Evolutionary conservation across 2,329 filamentous ascomycete species (phyloP).

Genomic region (Scopulariopsis brevicaulis): DNA sequence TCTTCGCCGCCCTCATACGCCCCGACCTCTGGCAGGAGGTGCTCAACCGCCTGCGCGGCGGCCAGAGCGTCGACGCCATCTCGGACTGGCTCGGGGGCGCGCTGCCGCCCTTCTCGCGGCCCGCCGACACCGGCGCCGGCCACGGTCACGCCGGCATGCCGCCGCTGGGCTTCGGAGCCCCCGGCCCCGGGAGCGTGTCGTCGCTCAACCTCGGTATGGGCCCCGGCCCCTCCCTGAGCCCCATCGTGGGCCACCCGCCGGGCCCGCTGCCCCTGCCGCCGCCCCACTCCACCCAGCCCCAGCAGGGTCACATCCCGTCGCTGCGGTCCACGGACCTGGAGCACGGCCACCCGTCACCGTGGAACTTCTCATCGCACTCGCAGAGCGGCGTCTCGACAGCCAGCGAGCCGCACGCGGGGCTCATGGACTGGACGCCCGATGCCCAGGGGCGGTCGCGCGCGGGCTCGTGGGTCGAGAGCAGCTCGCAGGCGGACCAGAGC

Average conservation of each 20-base stretch:
- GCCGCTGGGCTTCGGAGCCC: conserved; percentile 16
- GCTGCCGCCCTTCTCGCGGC: conserved; percentile 13
- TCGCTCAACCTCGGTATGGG: conserved; percentile 18
- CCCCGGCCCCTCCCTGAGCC: neutral
- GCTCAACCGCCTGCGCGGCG: conserved; percentile 36
- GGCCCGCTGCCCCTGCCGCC: neutral
- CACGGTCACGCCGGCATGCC: conserved; percentile 9
- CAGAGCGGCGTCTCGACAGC: conserved; percentile 30
- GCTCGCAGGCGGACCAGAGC: conserved; percentile 14
- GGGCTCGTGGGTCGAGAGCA: conserved; percentile 32
- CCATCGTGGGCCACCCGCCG: neutral
- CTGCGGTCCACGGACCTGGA: conserved; percentile 2
- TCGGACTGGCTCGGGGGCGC: conserved; percentile 37
- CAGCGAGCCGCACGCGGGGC: conserved; percentile 33
- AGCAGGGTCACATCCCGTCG: neutral
- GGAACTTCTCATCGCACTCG: conserved; percentile 29
- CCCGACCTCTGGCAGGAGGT: conserved; percentile 43
- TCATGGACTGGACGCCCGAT: conserved; percentile 33
- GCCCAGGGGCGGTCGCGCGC: conserved; percentile 30
- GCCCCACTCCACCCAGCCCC: neutral
- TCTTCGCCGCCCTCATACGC: conserved; percentile 41
- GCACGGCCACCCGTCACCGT: conserved; percentile 29
- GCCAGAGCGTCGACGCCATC: conserved; percentile 42
- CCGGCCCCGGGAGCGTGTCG: conserved; percentile 15
- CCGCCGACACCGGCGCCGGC: neutral